Percentiles rank a stretch among this genome's conserved stretches.
Evolutionary conservation across 768 basidiomycete species (phyloP).

Genomic region (Rhodosporidiobolus sp.): DNA sequence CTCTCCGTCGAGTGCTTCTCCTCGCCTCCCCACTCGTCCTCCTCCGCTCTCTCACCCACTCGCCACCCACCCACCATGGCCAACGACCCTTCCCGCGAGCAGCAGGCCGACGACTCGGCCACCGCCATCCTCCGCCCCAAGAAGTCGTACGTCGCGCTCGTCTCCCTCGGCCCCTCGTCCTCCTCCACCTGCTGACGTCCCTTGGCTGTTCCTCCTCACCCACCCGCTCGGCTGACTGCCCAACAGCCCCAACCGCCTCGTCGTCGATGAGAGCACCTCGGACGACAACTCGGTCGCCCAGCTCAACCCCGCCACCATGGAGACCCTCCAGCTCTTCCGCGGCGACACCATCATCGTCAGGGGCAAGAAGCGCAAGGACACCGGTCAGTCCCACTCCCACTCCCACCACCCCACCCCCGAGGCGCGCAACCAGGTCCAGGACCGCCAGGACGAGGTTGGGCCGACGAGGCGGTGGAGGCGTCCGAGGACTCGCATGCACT

Average conservation of each 20-base stretch:
- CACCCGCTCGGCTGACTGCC: conserved; percentile 39
- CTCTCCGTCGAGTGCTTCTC: background rate
- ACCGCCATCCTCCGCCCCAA: conserved; percentile 95
- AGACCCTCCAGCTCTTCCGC: conserved; percentile 83
- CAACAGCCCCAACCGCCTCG: conserved; percentile 86
- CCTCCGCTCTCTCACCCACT: background rate
- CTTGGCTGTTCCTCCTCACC: background rate
- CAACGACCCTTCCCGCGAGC: conserved; percentile 36
- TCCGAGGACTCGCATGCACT: background rate
- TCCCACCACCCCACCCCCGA: background rate
- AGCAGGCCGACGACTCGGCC: conserved; percentile 66
- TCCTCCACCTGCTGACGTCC: background rate
- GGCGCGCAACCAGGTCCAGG: background rate
- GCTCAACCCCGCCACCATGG: conserved; percentile 95
- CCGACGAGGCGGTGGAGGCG: background rate
- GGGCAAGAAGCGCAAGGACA: conserved; percentile 96
- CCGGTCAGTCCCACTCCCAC: conserved; percentile 48
- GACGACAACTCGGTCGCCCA: conserved; percentile 99
- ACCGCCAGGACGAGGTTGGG: too few relatives aligned
- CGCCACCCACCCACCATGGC: conserved; percentile 19
- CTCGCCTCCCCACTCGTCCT: background rate
- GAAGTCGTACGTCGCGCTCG: conserved; percentile 76
- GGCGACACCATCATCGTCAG: conserved; percentile 77
- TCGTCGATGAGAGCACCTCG: conserved; percentile 87
- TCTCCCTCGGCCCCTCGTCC: background rate